A percentile compares a stretch with the other conserved stretches of the same genome.
These are phyloP conservation scores for Phytophthora pluvialis DNA, from an alignment of 352 stramenopile species.

Conservation along the genomic window DNA sequence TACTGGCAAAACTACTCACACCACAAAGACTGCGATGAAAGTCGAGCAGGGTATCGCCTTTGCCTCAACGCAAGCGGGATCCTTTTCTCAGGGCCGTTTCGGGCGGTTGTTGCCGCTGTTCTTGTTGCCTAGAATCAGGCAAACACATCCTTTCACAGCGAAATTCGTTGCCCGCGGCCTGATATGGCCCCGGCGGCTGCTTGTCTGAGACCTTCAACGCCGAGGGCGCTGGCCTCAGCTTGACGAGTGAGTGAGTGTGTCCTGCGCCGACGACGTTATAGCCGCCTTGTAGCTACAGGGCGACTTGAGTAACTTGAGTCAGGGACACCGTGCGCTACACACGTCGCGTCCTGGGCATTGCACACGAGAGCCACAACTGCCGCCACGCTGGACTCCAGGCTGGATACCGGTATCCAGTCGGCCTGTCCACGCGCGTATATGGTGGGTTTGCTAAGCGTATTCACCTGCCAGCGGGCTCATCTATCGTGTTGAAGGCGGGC, in stretches of 20 bases:
- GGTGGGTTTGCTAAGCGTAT: slow-evolving; percentile 10
- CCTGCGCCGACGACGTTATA: not conserved
- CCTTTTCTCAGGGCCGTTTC: slow-evolving; percentile 23
- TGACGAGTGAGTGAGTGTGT: not conserved
- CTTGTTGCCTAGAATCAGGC: slow-evolving; percentile 17
- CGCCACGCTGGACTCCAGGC: not conserved
- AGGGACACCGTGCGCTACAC: slow-evolving; percentile 1
- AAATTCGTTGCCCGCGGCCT: slow-evolving; percentile 27
- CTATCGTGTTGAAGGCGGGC: slow-evolving; percentile 16
- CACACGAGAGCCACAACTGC: slow-evolving; percentile 9
- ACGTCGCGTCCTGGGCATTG: slow-evolving; percentile 5
- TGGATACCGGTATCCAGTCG: slow-evolving; percentile 18
- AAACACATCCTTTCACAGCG: slow-evolving; percentile 22
- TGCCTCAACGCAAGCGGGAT: slow-evolving; percentile 14
- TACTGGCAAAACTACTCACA: not conserved
- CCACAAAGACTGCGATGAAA: not conserved
- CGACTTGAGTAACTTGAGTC: slow-evolving; percentile 1
- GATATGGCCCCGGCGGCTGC: slow-evolving; percentile 20
- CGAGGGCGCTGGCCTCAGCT: not conserved
- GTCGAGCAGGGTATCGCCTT: not conserved
- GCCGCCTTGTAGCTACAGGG: not conserved
- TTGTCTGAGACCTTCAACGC: not conserved
- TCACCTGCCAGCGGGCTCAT: slow-evolving; percentile 12
- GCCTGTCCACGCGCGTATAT: slow-evolving; percentile 22
- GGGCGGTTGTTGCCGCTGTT: slow-evolving; percentile 16